A percentile compares a stretch with the other conserved stretches of the same genome.
phyloP scores from a whole-genome alignment of 1,284 basidiomycete species.

The Hymenochaete sp. region DNA sequence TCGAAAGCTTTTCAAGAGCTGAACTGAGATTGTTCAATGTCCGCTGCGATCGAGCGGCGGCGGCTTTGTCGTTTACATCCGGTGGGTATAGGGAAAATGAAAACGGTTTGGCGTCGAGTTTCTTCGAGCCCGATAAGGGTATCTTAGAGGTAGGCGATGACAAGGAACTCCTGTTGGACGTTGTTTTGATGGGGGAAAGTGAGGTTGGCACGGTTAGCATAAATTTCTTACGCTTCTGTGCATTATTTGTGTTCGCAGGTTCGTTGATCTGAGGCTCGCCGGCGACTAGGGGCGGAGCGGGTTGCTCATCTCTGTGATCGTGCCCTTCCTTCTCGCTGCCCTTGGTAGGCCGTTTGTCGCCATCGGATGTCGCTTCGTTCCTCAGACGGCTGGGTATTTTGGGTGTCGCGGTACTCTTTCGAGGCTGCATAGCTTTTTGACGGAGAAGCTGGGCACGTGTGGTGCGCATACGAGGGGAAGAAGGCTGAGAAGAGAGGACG shows the following conservation, averaged over 20 bases:
- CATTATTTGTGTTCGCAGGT: background rate
- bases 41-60: slow-evolving; percentile 6
- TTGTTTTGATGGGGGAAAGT: slow-evolving; percentile 11
- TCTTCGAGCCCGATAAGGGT: background rate
- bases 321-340: background rate
- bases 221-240: slow-evolving; percentile 9
- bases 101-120: background rate
- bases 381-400: background rate
- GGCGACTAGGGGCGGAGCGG: too few relatives aligned
- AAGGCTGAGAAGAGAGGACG: too few relatives aligned
- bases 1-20: slow-evolving; percentile 14
- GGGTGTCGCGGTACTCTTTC: slow-evolving; percentile 1
- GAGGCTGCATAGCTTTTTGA: slow-evolving; percentile 8
- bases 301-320: background rate
- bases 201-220: slow-evolving; percentile 16
- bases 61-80: slow-evolving; percentile 7
- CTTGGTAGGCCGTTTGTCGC: too few relatives aligned
- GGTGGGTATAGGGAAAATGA: slow-evolving; percentile 15
- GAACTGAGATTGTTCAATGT: slow-evolving; percentile 11
- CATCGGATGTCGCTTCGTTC: too few relatives aligned
- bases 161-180: background rate
- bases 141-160: slow-evolving; percentile 1
- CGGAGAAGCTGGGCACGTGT: slow-evolving; percentile 14
- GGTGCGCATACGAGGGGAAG: slow-evolving; percentile 13
- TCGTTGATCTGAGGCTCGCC: background rate